Percentiles rank a stretch among this genome's conserved stretches.
Evolutionary conservation across 495 filamentous ascomycete genomes (phyloP).

Genomic region (Penicillium waksmanii): DNA sequence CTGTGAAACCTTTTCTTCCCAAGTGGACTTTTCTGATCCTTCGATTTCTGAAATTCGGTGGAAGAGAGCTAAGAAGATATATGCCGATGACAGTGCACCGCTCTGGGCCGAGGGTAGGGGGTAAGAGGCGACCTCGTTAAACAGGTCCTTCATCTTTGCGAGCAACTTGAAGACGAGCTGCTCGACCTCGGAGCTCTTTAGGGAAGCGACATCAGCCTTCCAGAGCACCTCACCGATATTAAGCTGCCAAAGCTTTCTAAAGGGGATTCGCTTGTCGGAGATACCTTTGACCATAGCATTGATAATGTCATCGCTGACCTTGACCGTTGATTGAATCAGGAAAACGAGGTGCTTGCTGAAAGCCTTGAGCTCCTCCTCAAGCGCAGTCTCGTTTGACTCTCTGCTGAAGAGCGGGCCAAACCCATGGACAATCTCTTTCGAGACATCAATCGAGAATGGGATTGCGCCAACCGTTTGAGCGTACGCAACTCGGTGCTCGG

Average conservation of each 20-base stretch:
- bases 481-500: slow-evolving; percentile 80
- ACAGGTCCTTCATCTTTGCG: slow-evolving; percentile 70
- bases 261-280: slow-evolving; percentile 76
- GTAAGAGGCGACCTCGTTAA: slow-evolving; percentile 75
- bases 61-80: slow-evolving; percentile 69
- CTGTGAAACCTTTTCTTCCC: slow-evolving; percentile 60
- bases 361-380: slow-evolving; percentile 72
- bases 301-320: slow-evolving; percentile 62
- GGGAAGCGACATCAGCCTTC: slow-evolving; percentile 49
- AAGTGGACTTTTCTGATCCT: slow-evolving; percentile 37
- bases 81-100: slow-evolving; percentile 73
- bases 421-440: slow-evolving; percentile 65
- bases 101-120: slow-evolving; percentile 74
- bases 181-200: slow-evolving; percentile 47
- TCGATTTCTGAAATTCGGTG: slow-evolving; percentile 35
- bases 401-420: slow-evolving; percentile 69
- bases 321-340: slow-evolving; percentile 59
- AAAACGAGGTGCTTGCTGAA: slow-evolving; percentile 63
- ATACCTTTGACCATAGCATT: slow-evolving; percentile 81
- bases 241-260: slow-evolving; percentile 81
- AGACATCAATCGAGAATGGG: slow-evolving; percentile 56
- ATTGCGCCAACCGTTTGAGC: slow-evolving; percentile 74
- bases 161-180: slow-evolving; percentile 55
- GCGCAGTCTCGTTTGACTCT: slow-evolving; percentile 83
- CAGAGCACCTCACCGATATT: slow-evolving; percentile 74